Base-by-base conservation (phyloP, 805 yeast genomes). In the Metschnikowia gelsemii region DNA sequence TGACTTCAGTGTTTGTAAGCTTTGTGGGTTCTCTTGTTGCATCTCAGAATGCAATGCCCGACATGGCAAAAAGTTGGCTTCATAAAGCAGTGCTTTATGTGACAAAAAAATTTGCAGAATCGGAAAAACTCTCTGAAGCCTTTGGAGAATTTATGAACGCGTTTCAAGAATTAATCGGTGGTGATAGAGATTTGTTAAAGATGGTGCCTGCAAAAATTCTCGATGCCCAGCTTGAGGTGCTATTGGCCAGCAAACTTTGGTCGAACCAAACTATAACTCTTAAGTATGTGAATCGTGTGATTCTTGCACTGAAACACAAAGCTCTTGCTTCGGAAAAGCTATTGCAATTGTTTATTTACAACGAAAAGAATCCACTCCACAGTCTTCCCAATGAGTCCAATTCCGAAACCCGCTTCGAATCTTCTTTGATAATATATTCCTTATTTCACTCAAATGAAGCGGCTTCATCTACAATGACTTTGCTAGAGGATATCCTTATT, bases 181-280 rank as follows among this genome's bases (percentile, higher is more conserved):
- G 20, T 2, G 29, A 34, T 4, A 17, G 16, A 12, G 12, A 19
- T 9, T 20, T 42, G 14, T 67, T 79, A 70, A 56, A 60, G 3
- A 36, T 59, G 5, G 67, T 79, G 4, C 74, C 83, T 3, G 51
- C 55, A 7, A 50, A 70, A 5, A 64, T 80, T 39, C 45, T 83
- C 11, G 79, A 82, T 48, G 67, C 91, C 0, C 87, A 84, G 45
- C 55, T 84, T 22, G 89, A 85, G 56, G 86, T 76, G 3, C 54
- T 83, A 8, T 64, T 84, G 21, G 65, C 66, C 1, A 59, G 59
- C 31, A 50, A 58, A 6, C 51, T 57, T 25, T 84, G 88, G 84
- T 54, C 77, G 1, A 47, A 51, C 11, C 49, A 70, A 20, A 58
- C 53, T 2, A 43, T 45, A 0, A 67, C 77, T n/a, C 53, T 86